phyloP scores from a whole-genome alignment of 2,329 filamentous ascomycete species.

The Huntiella savannae region DNA sequence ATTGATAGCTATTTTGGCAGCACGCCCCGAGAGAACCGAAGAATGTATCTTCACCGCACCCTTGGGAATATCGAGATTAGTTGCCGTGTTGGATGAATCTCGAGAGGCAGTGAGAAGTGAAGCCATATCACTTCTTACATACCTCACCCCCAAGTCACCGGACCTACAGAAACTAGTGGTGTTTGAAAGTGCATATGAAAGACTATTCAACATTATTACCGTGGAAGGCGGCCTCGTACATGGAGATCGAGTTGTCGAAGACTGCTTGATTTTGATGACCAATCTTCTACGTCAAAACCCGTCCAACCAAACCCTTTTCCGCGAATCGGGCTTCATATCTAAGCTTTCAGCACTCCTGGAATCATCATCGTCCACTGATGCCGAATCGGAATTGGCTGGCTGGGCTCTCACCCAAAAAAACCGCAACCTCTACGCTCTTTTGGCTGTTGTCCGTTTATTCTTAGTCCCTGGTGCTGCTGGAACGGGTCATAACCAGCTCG shows the following conservation, averaged over 20 bases:
- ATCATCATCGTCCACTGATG: slow-evolving; percentile 30
- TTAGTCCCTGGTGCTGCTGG: slow-evolving; percentile 62
- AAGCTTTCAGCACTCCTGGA: slow-evolving; percentile 52
- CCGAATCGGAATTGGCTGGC: slow-evolving; percentile 37
- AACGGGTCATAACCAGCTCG: slow-evolving; percentile 64
- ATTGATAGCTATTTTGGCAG: slow-evolving; percentile 65
- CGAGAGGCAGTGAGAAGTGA: slow-evolving; percentile 80
- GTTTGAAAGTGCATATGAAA: slow-evolving; percentile 85
- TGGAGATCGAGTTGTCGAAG: slow-evolving; percentile 75
- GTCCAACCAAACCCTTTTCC: slow-evolving; percentile 85
- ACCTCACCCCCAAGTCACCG: slow-evolving; percentile 66
- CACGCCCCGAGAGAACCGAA: slow-evolving; percentile 77
- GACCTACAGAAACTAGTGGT: slow-evolving; percentile 92
- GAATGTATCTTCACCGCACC: slow-evolving; percentile 85
- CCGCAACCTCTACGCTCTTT: slow-evolving; percentile 77
- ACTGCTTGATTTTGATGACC: slow-evolving; percentile 76
- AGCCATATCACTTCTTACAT: slow-evolving; percentile 68
- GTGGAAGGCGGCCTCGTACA: slow-evolving; percentile 64
- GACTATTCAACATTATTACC: slow-evolving; percentile 64
- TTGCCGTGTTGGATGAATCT: slow-evolving; percentile 64
- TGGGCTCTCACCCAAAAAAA: slow-evolving; percentile 66
- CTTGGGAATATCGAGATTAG: slow-evolving; percentile 70
- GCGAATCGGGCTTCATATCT: slow-evolving; percentile 68
- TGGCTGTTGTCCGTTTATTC: slow-evolving; percentile 75
- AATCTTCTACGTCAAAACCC: slow-evolving; percentile 75